Base-by-base conservation (phyloP, 768 basidiomycete genomes). In the Boletus reticulatus region DNA sequence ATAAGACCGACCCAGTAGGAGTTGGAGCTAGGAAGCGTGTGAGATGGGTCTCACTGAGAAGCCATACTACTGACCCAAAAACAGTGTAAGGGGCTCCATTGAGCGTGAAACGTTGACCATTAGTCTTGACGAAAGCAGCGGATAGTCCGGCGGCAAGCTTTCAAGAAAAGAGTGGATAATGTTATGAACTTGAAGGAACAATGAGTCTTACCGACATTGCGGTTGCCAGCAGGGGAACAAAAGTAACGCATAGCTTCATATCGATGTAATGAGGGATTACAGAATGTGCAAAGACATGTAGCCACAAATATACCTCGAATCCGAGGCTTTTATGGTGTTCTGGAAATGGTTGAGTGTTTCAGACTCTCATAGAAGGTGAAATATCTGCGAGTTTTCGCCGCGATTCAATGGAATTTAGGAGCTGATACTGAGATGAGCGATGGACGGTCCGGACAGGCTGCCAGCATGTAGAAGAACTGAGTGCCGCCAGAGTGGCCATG, bases 1-100 rank as follows among this genome's bases (percentile, higher is more conserved):
- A 64, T 74, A 43, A 82, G 73, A 17, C 83, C 79, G 9, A 83
- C 76, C 83, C 83, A 84, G 68, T 84, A 84, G 1, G 82, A 77
- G 65, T 84, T 84, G 12, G 75, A 67, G 9, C 82, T 75, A 32
- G 43, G 3, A 24, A n/a, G 4, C n/a, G n/a, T n/a, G n/a, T n/a
- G 38, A 42, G 24, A 39, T 4, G 20, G n/a, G 37, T 6, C n/a
- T n/a, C 19, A 19, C 4, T 38, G 31, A 20, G 19, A 27, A 24
- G 12, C 14, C 13, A 2, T 36, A 31, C 8, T 17, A 61, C 78
- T 20, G 42, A 83, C 82, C 83, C 84, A 51, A 80, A 81, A 5
- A 81, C 77, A n/a, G 78, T 81, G 62, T 74, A 85, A 22, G 69
- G 73, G 29, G 69, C 56, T 6, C 81, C 83, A 59, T 81, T 75